Evolutionary conservation across 176 grass and related monocot species (phyloP), one percentile per base, ranked within the genome.

Genomic region (Hordeum marinum): DNA sequence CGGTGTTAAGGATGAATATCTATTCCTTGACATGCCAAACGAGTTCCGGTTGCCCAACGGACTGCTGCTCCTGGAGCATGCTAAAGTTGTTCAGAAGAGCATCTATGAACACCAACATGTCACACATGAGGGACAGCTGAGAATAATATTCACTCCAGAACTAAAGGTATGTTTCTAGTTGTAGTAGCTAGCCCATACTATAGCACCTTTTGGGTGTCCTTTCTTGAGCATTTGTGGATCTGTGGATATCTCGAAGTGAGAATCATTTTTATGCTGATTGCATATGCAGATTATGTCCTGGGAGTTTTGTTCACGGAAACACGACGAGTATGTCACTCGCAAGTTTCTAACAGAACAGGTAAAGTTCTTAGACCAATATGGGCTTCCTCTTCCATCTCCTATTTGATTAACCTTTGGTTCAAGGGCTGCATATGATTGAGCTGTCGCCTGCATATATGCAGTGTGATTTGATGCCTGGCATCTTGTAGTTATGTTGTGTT

Each of bases 131-230:
- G 97, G 97, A 17, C 91, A 92, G 60, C 82, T 99, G 40, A 89
- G 97, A 72, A 96, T 99, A 66, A 86, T 96, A 84, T 99, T 99
- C 86, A 94, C 97, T 63, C 97, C 94, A 68, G 97, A 99, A 87
- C 70, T 99, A 26, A 99, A 99, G 94, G 97, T 99, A 63, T 70
- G 36, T 35, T 79, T 5, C 61, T 63, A 86, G 29, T 80, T 77
- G 6, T 72, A 71, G 36, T 79, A 25, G 32, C 13, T 80, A 88
- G 21, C 10, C 37, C 41, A 68, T 82, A 39, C 21, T 11, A 35
- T 82, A 39, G 8, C 26, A 71, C 18, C 39, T 85, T 77, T 77
- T 41, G 11, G 12, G 42, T 41, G 8, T 59, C 57, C 6, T 64
- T 80, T 72, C 25, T 64, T 18, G 50, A 82, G 4, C 46, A 79